These are phyloP conservation scores for Penicillium thymicola DNA, from an alignment of 2,329 filamentous ascomycete genomes.

Conservation along the genomic window DNA sequence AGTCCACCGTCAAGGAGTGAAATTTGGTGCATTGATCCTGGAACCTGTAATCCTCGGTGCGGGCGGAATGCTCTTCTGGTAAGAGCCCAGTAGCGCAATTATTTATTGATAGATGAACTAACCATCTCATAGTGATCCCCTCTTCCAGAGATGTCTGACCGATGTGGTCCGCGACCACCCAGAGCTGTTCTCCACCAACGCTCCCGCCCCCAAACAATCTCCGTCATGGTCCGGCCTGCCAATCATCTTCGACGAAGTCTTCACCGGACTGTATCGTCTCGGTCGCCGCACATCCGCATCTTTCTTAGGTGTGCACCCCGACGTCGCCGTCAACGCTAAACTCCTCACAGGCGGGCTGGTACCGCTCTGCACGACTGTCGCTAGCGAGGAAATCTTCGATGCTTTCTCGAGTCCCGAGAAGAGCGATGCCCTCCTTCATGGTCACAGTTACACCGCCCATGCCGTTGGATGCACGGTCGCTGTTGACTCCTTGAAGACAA, in stretches of 20 bases:
- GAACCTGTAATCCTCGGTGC: constrained; percentile 79
- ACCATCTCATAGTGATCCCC: constrained; percentile 60
- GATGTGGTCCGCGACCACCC: constrained; percentile 61
- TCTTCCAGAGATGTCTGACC: constrained; percentile 72
- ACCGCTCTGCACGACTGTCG: constrained; percentile 72
- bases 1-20: constrained; percentile 54
- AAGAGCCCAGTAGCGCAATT: constrained; percentile 33
- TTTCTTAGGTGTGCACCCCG: constrained; percentile 65
- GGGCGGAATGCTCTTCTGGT: constrained; percentile 79
- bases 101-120: neutral
- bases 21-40: constrained; percentile 73
- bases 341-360: constrained; percentile 76
- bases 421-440: constrained; percentile 74
- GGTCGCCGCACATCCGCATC: constrained; percentile 68
- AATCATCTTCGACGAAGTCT: constrained; percentile 81
- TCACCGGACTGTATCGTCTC: constrained; percentile 79
- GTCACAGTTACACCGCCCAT: constrained; percentile 84
- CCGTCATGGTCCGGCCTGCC: constrained; percentile 68
- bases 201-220: constrained; percentile 12
- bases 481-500: constrained; percentile 59
- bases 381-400: constrained; percentile 69
- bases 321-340: constrained; percentile 80
- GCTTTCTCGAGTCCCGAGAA: constrained; percentile 71
- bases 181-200: constrained; percentile 49
- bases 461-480: constrained; percentile 77